phyloP scores from a whole-genome alignment of 2,329 filamentous ascomycete species.

The Colletotrichum orchidophilum region DNA sequence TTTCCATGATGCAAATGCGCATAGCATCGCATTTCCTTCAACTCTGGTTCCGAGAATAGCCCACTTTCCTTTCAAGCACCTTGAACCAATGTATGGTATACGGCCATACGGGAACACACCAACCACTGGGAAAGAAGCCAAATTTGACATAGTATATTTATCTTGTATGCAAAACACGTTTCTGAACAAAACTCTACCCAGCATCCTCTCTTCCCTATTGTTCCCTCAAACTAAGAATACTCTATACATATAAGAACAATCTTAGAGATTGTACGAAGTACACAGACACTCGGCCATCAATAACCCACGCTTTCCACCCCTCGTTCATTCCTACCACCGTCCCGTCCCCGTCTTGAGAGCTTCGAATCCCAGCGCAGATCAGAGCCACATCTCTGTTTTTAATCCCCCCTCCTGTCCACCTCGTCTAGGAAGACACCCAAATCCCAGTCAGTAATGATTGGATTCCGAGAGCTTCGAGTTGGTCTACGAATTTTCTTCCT shows the following conservation, averaged over 20 bases:
- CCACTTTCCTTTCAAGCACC: not conserved
- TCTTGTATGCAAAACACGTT: too few relatives aligned
- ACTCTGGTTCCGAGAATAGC: not conserved
- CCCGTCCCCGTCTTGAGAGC: not conserved
- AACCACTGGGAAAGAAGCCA: too few relatives aligned
- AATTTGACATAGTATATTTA: too few relatives aligned
- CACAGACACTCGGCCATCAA: not conserved
- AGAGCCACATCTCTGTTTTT: not conserved
- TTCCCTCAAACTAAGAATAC: not conserved
- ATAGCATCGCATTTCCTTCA: conserved; percentile 14
- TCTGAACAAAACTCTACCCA: not conserved
- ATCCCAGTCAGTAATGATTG: not conserved
- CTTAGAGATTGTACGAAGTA: not conserved
- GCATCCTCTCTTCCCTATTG: not conserved
- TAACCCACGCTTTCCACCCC: not conserved
- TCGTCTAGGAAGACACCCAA: not conserved
- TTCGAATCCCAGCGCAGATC: not conserved
- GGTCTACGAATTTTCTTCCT: not conserved
- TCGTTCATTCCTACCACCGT: not conserved
- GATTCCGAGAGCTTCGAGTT: too few relatives aligned
- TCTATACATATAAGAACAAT: not conserved
- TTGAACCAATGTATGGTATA: too few relatives aligned
- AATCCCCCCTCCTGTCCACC: not conserved
- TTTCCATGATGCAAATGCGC: not conserved
- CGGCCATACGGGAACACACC: not conserved